phyloP scores from a whole-genome alignment of 225 moss, liverwort and hornwort genomes.

The Pseudisothecium myosuroides region DNA sequence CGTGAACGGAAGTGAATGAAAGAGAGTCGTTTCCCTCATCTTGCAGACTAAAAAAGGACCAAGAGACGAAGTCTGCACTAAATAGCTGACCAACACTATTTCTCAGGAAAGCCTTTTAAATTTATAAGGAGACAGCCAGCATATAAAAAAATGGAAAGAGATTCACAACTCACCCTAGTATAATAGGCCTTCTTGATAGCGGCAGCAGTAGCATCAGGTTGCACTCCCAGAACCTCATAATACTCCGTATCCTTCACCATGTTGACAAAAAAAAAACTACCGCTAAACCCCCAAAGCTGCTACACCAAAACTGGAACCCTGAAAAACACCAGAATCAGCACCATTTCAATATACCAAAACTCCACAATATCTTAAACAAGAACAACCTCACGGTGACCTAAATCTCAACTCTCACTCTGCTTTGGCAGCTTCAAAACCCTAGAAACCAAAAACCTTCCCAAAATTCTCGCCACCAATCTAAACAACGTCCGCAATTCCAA shows the following conservation, averaged over 20 bases:
- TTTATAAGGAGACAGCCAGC: no score
- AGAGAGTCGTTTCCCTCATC: not conserved
- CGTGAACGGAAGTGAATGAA: not conserved
- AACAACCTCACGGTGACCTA: not conserved
- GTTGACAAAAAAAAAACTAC: not conserved
- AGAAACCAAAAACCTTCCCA: not conserved
- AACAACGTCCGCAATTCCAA: not conserved
- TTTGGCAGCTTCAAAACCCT: not conserved
- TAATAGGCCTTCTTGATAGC: conserved; percentile 85
- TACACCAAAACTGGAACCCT: not conserved
- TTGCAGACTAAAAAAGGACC: not conserved
- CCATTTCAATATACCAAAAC: not conserved
- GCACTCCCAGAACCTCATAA: conserved; percentile 70
- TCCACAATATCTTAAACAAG: not conserved
- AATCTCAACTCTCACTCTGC: not conserved
- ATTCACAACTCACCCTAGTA: conserved; percentile 26
- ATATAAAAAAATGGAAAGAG: not conserved
- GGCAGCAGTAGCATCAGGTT: conserved; percentile 36
- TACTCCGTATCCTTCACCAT: conserved; percentile 74
- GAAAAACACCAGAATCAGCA: not conserved
- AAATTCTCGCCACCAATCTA: not conserved
- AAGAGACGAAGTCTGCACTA: not conserved
- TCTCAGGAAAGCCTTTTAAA: not conserved
- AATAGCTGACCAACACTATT: not conserved
- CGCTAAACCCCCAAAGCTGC: not conserved